Percentiles rank a stretch among this genome's conserved stretches.
Conservation (phyloP, 768 basidiomycete genomes). For the Tulasnella sp. region DNA sequence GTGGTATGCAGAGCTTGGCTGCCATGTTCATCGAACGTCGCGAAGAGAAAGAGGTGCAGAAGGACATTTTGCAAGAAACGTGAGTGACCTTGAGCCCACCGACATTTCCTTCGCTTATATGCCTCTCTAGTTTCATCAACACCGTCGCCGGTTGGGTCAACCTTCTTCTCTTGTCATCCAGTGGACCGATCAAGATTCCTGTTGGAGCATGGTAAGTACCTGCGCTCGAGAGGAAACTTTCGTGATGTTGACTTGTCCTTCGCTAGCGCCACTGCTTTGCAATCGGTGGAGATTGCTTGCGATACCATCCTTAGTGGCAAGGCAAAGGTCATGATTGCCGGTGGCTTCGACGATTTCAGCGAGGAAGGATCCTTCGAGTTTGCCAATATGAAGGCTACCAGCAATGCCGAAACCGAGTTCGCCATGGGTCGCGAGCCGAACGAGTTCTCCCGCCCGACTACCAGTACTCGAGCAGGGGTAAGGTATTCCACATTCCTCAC, state of each 20-base stretch:
- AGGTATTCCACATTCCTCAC: constrained; percentile 35
- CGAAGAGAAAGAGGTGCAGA: constrained; percentile 97
- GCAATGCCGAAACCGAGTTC: constrained; percentile 93
- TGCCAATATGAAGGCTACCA: constrained; percentile 99
- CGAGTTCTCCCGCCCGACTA: constrained; percentile 97
- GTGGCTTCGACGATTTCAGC: constrained; percentile 96
- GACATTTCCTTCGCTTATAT: constrained; percentile 24
- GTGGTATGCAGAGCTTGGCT: constrained; percentile 82
- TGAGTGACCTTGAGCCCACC: constrained; percentile 44
- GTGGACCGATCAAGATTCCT: constrained; percentile 97
- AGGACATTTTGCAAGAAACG: constrained; percentile 98
- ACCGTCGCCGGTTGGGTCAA: constrained; percentile 99
- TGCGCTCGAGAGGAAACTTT: too few relatives aligned
- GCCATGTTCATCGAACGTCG: constrained; percentile 99
- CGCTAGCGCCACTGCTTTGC: constrained; percentile 85
- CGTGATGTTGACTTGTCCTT: constrained; percentile 22
- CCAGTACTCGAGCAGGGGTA: constrained; percentile 91
- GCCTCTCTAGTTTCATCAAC: constrained; percentile 81
- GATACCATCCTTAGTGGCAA: constrained; percentile 93
- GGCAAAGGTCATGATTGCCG: constrained; percentile 98
- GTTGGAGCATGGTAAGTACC: constrained; percentile 88
- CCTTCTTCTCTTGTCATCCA: constrained; percentile 87
- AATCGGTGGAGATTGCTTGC: constrained; percentile 97
- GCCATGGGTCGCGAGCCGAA: constrained; percentile 99
- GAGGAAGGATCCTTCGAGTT: constrained; percentile 99